These are phyloP conservation scores for Monosporozyma aerobia DNA, from an alignment of 805 yeast genomes.

Conservation along the genomic window DNA sequence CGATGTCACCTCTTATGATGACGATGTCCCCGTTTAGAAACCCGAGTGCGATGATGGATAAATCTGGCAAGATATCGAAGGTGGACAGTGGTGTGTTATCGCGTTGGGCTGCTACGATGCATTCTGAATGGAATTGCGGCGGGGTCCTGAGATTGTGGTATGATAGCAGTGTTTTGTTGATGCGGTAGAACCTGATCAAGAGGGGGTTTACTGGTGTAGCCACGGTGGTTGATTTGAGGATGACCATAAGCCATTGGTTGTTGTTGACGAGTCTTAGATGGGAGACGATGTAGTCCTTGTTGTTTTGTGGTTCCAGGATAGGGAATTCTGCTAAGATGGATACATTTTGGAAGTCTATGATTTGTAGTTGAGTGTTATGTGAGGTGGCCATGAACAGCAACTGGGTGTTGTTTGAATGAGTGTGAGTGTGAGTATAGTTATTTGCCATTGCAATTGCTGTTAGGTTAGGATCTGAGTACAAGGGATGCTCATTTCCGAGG, in stretches of 20 bases:
- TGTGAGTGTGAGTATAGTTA: too few species aligned
- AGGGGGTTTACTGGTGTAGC: slow-evolving; percentile 36
- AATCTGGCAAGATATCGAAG: slow-evolving; percentile 17
- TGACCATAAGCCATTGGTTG: slow-evolving; percentile 28
- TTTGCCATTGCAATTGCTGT: slow-evolving; percentile 54
- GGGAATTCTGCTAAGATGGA: slow-evolving; percentile 40
- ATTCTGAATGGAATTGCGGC: slow-evolving; percentile 44
- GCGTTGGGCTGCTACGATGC: slow-evolving; percentile 56
- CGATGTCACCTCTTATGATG: slow-evolving; percentile 75
- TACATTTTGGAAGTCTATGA: slow-evolving; percentile 43
- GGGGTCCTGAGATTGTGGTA: slow-evolving; percentile 3
- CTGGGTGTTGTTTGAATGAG: slow-evolving; percentile 20
- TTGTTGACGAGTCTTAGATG: slow-evolving; percentile 41
- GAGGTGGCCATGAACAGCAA: slow-evolving; percentile 50
- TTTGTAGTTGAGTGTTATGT: slow-evolving; percentile 42
- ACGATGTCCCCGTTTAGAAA: slow-evolving; percentile 60
- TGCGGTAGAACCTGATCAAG: slow-evolving; percentile 63
- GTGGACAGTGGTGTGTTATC: slow-evolving; percentile 62
- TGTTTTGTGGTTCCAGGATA: slow-evolving; percentile 52
- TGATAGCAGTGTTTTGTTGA: slow-evolving; percentile 41
- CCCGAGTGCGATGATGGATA: slow-evolving; percentile 24
- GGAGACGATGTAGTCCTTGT: slow-evolving; percentile 50
- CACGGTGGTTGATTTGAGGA: slow-evolving; percentile 38
- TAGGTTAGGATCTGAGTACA: slow-evolving; percentile 72
- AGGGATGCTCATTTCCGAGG: slow-evolving; percentile 47